These are phyloP conservation scores for Thuja plicata DNA, from an alignment of 83 land plant genomes.

Conservation along the genomic window DNA sequence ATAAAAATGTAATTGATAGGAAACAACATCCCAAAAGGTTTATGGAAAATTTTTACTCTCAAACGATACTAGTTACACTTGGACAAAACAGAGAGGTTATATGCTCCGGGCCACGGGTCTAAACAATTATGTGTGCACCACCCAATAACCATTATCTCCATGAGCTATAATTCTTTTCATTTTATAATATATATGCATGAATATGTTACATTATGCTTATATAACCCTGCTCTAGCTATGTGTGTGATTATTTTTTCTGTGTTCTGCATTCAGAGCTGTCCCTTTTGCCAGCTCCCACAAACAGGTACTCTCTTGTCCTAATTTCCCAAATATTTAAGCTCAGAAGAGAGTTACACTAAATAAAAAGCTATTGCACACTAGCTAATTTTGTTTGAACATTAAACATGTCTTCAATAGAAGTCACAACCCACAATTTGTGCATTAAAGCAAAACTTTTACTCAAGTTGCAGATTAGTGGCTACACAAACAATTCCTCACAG, in stretches of 20 bases:
- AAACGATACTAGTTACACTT: neutral
- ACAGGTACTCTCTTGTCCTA: neutral
- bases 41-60: neutral
- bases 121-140: neutral
- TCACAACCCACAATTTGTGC: neutral
- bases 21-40: neutral
- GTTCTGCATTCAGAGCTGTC: neutral
- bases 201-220: neutral
- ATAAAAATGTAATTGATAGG: neutral
- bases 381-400: neutral
- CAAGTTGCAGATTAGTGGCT: neutral
- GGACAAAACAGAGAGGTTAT: neutral
- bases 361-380: neutral
- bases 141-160: neutral
- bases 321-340: neutral
- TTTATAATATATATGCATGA: neutral
- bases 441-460: neutral
- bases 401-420: neutral
- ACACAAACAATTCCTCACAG: neutral
- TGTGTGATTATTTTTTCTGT: neutral
- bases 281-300: neutral
- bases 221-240: neutral
- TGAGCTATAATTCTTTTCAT: neutral
- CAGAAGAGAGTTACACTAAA: neutral
- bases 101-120: neutral